Percentiles rank a stretch among this genome's conserved stretches.
Evolutionary conservation across 179 eudicot species (phyloP).

Genomic region (Dionaea muscipula): DNA sequence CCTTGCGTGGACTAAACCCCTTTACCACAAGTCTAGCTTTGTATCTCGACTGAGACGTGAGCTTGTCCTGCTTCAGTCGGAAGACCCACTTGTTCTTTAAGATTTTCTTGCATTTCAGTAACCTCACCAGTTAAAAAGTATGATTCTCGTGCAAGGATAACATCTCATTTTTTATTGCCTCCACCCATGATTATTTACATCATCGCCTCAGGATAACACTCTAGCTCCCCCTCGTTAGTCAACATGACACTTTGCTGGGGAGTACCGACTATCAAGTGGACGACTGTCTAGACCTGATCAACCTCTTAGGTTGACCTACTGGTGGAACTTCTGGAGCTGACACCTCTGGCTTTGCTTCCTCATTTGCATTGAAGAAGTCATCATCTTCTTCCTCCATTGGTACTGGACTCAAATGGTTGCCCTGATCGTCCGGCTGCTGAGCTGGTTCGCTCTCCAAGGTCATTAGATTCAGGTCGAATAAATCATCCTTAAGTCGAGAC

Average conservation of each 20-base stretch:
- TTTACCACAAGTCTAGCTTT: too few species aligned
- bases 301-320: too few species aligned
- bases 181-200: slow-evolving; percentile 5
- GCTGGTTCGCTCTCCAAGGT: too few species aligned
- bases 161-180: slow-evolving; percentile 17
- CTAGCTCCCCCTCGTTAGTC: slow-evolving; percentile 9
- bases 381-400: slow-evolving; percentile 1
- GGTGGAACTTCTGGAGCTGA: not conserved
- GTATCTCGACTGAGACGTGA: not conserved
- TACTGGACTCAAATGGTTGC: not conserved
- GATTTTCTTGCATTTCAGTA: slow-evolving; percentile 12
- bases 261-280: slow-evolving; percentile 1
- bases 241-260: slow-evolving; percentile 4
- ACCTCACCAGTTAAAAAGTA: slow-evolving; percentile 10
- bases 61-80: slow-evolving; percentile 6
- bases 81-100: too few species aligned
- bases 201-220: slow-evolving; percentile 11
- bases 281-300: not conserved
- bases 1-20: slow-evolving; percentile 3
- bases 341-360: not conserved
- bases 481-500: not conserved
- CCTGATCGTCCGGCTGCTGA: too few species aligned
- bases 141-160: slow-evolving; percentile 6
- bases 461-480: not conserved
- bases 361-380: not conserved